Conservation (phyloP, 768 basidiomycete species). For the Rhodocollybia butyracea region DNA sequence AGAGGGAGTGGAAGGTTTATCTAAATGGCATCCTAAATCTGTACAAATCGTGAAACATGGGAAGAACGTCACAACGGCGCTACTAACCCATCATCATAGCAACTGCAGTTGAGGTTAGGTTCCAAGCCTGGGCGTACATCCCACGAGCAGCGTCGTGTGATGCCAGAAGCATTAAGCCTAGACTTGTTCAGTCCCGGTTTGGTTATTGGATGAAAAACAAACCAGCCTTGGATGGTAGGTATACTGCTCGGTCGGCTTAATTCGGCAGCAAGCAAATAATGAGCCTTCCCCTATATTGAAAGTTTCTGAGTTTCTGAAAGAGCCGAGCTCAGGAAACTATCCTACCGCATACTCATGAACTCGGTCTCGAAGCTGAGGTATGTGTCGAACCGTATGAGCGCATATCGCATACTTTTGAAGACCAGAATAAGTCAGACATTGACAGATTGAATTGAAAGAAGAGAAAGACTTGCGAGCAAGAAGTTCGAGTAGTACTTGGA, state of each 20-base stretch:
- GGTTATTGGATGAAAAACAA: not conserved
- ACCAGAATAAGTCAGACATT: not conserved
- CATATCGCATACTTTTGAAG: constrained; percentile 4
- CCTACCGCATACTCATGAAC: constrained; percentile 8
- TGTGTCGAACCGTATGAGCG: constrained; percentile 8
- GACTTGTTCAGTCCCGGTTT: not conserved
- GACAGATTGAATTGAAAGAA: not conserved
- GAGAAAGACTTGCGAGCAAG: constrained; percentile 2
- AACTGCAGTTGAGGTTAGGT: constrained; percentile 5
- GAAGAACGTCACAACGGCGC: not conserved
- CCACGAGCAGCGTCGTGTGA: constrained; percentile 9
- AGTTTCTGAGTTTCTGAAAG: no score
- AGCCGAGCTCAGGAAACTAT: no score
- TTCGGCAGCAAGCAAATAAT: constrained; percentile 2
- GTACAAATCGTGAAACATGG: not conserved
- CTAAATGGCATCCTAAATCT: constrained; percentile 11
- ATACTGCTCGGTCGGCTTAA: constrained; percentile 8
- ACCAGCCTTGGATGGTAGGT: constrained; percentile 8
- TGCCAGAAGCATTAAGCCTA: constrained; percentile 8
- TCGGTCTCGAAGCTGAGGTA: constrained; percentile 6
- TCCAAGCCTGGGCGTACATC: constrained; percentile 9
- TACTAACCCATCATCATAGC: constrained; percentile 10
- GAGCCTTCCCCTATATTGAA: constrained; percentile 8
- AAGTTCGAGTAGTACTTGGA: constrained; percentile 8
- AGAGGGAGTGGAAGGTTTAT: not conserved